phyloP scores from a whole-genome alignment of 805 yeast species.

The Starmerella potacharoeniae region DNA sequence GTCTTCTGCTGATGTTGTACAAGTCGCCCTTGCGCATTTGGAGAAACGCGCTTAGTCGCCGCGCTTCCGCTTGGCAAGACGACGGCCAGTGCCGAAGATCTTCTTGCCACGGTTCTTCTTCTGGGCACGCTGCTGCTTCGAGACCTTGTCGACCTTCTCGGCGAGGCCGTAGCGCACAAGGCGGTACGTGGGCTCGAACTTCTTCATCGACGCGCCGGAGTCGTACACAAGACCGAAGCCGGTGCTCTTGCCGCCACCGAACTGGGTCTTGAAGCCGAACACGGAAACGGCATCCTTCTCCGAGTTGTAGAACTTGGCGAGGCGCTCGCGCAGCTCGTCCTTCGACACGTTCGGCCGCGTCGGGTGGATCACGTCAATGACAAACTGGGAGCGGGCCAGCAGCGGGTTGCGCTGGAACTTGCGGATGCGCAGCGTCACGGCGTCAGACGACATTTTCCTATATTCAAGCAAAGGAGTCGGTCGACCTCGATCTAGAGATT shows the following conservation, averaged over 20 bases:
- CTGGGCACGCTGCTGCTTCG: constrained; percentile 99
- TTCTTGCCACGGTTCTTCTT: constrained; percentile 99
- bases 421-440: constrained; percentile 99
- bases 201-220: constrained; percentile 94
- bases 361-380: constrained; percentile 98
- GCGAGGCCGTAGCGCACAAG: constrained; percentile 98
- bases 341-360: constrained; percentile 98
- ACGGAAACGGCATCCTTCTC: constrained; percentile 92
- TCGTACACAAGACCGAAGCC: constrained; percentile 99
- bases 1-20: constrained; percentile 1
- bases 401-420: constrained; percentile 98
- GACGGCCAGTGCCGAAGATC: constrained; percentile 95
- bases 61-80: constrained; percentile 60
- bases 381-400: constrained; percentile 98
- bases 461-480: constrained; percentile 5
- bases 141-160: constrained; percentile 88
- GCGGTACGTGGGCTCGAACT: constrained; percentile 98
- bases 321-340: constrained; percentile 95
- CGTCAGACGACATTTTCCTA: constrained; percentile 61
- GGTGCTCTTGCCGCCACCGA: constrained; percentile 99
- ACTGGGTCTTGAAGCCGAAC: constrained; percentile 98
- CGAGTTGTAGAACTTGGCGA: constrained; percentile 79
- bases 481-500: constrained; percentile 13
- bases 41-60: constrained; percentile 14
- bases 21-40: neutral